Conservation (phyloP, 1,284 basidiomycete genomes). For the Cryptococcus jaspeensis region DNA sequence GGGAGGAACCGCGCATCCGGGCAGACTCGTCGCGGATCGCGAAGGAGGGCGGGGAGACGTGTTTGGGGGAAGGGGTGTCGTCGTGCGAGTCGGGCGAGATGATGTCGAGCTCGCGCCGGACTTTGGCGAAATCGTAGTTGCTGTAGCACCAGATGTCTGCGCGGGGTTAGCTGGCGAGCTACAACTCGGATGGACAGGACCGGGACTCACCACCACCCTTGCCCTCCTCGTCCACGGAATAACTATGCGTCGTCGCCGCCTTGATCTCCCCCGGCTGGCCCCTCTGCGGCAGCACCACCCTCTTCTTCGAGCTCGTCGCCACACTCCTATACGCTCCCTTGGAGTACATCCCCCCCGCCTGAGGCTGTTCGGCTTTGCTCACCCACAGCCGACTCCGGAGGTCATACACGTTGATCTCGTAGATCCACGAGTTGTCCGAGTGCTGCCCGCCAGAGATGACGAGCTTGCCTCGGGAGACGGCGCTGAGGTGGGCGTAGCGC, state of each 20-base stretch:
- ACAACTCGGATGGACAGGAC: conserved; percentile 59
- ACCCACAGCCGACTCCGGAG: conserved; percentile 71
- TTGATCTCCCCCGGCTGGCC: conserved; percentile 19
- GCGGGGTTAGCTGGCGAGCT: conserved; percentile 1
- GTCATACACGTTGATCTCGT: conserved; percentile 86
- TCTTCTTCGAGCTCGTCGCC: conserved; percentile 67
- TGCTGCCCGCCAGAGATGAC: conserved; percentile 94
- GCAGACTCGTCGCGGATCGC: conserved; percentile 61
- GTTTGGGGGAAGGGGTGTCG: conserved; percentile 64
- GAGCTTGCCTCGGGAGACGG: conserved; percentile 75
- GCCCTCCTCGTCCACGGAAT: conserved; percentile 38
- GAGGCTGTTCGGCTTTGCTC: conserved; percentile 63
- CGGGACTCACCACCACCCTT: conserved; percentile 56
- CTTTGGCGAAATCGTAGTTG: conserved; percentile 77
- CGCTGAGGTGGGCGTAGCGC: conserved; percentile 86
- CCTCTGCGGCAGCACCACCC: conserved; percentile 62
- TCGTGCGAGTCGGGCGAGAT: conserved; percentile 57
- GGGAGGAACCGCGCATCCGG: conserved; percentile 56
- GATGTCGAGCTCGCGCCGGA: conserved; percentile 86
- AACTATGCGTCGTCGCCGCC: conserved; percentile 20
- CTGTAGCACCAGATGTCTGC: conserved; percentile 46
- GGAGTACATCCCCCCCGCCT: conserved; percentile 70
- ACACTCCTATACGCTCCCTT: conserved; percentile 86
- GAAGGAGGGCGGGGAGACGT: conserved; percentile 56
- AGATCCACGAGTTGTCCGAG: conserved; percentile 64